Conservation (phyloP, 441 rosid species). For the Caryocar brasiliense region DNA sequence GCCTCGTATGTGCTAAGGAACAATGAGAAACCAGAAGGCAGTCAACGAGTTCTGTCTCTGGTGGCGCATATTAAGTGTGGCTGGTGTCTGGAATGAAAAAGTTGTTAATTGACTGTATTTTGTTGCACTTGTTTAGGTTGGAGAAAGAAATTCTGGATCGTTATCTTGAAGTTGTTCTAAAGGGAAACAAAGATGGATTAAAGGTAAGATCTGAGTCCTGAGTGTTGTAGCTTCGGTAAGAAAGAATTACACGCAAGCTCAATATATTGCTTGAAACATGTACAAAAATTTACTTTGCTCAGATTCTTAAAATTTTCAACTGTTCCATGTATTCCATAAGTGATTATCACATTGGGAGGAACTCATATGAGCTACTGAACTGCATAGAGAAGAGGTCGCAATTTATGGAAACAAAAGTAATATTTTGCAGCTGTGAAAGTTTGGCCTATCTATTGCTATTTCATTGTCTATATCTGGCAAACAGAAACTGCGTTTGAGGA, state of each 20-base stretch:
- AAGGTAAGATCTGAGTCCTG: conserved; percentile 40
- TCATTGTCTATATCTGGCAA: conserved; percentile 9
- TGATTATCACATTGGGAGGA: not conserved
- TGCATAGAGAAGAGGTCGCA: not conserved
- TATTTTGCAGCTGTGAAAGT: not conserved
- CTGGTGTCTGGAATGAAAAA: not conserved
- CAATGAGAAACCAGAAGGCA: not conserved
- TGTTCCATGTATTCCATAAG: not conserved
- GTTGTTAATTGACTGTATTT: not conserved
- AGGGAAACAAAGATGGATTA: conserved; percentile 91
- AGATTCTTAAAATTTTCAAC: not conserved
- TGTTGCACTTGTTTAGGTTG: conserved; percentile 46
- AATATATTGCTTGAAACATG: not conserved
- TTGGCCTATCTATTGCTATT: no score
- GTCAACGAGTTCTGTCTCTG: not conserved
- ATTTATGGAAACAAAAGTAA: not conserved
- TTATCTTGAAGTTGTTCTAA: conserved; percentile 75
- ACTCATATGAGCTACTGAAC: not conserved
- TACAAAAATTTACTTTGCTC: not conserved
- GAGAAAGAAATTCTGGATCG: conserved; percentile 91
- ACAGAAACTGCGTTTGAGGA: conserved; percentile 71
- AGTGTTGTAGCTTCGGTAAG: not conserved
- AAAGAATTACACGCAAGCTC: not conserved
- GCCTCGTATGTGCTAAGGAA: no score
- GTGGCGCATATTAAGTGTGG: not conserved